phyloP scores from a whole-genome alignment of 129 eudicot species.

The Lactuca sativa region DNA sequence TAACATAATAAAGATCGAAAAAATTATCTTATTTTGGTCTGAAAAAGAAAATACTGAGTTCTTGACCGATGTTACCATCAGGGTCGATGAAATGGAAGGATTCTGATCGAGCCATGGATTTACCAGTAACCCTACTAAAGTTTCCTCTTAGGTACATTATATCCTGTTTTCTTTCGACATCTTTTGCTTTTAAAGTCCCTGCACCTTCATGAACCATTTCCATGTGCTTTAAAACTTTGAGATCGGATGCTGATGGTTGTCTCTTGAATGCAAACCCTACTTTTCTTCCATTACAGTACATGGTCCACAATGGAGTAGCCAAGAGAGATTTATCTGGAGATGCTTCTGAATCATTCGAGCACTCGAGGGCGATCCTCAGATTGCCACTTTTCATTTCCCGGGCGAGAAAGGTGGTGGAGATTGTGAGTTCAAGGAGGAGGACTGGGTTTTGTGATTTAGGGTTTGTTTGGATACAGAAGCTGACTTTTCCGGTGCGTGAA shows the following conservation, averaged over 20 bases:
- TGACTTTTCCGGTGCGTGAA: conserved; percentile 59
- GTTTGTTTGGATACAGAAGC: conserved; percentile 68
- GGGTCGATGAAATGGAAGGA: conserved; percentile 80
- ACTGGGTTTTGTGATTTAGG: conserved; percentile 50
- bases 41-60: conserved; percentile 73
- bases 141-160: conserved; percentile 72
- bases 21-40: conserved; percentile 44
- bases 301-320: conserved; percentile 60
- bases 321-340: conserved; percentile 27
- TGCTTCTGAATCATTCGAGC: conserved; percentile 13
- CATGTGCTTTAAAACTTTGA: conserved; percentile 44
- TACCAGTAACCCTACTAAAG: conserved; percentile 47
- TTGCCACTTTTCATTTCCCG: conserved; percentile 68
- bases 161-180: conserved; percentile 41
- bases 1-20: neutral
- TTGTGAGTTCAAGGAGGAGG: conserved; percentile 72
- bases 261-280: conserved; percentile 65
- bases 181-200: conserved; percentile 41
- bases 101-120: conserved; percentile 42
- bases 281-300: conserved; percentile 70
- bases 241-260: conserved; percentile 44
- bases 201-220: conserved; percentile 59
- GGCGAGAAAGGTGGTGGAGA: conserved; percentile 63
- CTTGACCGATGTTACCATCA: conserved; percentile 67
- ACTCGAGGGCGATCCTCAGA: conserved; percentile 58